Evolutionary conservation across 2,329 filamentous ascomycete species (phyloP).

Genomic region (Sclerotinia subarctica): DNA sequence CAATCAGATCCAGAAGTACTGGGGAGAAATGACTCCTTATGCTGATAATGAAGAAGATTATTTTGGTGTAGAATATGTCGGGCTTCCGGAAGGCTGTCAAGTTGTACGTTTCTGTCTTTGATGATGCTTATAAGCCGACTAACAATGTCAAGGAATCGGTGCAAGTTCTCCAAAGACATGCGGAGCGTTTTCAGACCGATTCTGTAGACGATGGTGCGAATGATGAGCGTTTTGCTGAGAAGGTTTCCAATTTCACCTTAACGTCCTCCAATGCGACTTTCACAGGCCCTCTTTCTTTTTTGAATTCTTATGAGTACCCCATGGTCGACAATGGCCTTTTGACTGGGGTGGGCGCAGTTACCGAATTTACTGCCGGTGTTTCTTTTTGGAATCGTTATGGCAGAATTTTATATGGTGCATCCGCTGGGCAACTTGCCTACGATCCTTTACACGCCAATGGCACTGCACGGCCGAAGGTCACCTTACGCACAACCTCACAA

Average conservation of each 20-base stretch:
- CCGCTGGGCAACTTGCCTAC: conserved; percentile 48
- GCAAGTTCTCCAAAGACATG: conserved; percentile 53
- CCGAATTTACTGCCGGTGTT: conserved; percentile 49
- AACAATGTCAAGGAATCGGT: conserved; percentile 36
- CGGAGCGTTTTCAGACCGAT: conserved; percentile 49
- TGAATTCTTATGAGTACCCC: conserved; percentile 51
- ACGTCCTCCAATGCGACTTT: conserved; percentile 40
- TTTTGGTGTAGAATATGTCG: conserved; percentile 49
- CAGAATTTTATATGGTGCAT: conserved; percentile 50
- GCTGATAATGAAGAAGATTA: conserved; percentile 44
- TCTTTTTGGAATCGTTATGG: conserved; percentile 55
- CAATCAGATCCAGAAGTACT: conserved; percentile 38
- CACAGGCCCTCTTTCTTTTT: conserved; percentile 49
- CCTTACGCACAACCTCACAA: conserved; percentile 53
- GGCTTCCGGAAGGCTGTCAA: conserved; percentile 53
- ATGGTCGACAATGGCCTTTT: conserved; percentile 44
- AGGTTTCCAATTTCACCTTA: conserved; percentile 47
- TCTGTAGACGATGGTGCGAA: conserved; percentile 47
- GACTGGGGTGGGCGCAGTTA: conserved; percentile 49
- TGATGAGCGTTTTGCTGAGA: conserved; percentile 48
- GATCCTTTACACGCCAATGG: conserved; percentile 46
- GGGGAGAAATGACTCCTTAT: conserved; percentile 49
- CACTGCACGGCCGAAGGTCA: conserved; percentile 47
- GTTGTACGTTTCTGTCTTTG: conserved; percentile 36
- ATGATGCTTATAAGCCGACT: not conserved